Percentiles rank a stretch among this genome's conserved stretches.
phyloP scores from a whole-genome alignment of 192 early-diverging fungal species.

The Rhizoclosmatium globosum region DNA sequence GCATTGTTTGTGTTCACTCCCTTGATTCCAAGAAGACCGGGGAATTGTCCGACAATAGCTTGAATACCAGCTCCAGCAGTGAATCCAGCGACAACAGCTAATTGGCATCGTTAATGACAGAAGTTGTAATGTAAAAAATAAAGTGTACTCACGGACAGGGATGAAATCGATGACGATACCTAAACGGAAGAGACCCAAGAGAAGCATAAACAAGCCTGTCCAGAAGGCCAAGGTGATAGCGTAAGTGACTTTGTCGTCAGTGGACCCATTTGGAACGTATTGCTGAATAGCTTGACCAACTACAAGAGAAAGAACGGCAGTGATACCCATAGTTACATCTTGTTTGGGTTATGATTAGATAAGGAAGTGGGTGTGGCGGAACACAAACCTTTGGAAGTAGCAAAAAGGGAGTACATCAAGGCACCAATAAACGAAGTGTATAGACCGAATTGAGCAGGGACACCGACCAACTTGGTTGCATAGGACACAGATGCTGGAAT shows the following conservation, averaged over 20 bases:
- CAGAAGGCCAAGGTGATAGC: conserved; percentile 72
- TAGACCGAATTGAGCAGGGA: conserved; percentile 78
- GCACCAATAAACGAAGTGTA: conserved; percentile 79
- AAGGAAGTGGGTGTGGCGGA: too few relatives aligned
- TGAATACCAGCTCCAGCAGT: too few relatives aligned
- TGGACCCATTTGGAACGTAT: conserved; percentile 37
- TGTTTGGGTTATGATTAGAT: neutral
- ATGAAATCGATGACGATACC: too few relatives aligned
- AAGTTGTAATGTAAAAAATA: too few relatives aligned
- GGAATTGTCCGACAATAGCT: too few relatives aligned
- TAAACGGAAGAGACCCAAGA: conserved; percentile 80
- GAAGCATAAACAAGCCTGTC: conserved; percentile 72
- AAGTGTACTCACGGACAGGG: too few relatives aligned
- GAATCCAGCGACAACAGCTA: too few relatives aligned
- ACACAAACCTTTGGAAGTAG: conserved; percentile 77
- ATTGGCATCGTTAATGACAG: too few relatives aligned
- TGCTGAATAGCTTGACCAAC: conserved; percentile 69
- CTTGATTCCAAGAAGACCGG: conserved; percentile 83
- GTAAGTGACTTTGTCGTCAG: conserved; percentile 51
- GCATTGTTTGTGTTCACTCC: conserved; percentile 74
- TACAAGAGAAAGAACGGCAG: conserved; percentile 80
- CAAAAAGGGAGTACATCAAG: conserved; percentile 74
- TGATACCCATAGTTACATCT: conserved; percentile 75
- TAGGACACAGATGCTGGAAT: conserved; percentile 57
- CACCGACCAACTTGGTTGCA: conserved; percentile 71